A percentile compares a stretch with the other conserved stretches of the same genome.
Evolutionary conservation across 352 stramenopile genomes (phyloP).

Genomic region (Globisporangium takayamanum): DNA sequence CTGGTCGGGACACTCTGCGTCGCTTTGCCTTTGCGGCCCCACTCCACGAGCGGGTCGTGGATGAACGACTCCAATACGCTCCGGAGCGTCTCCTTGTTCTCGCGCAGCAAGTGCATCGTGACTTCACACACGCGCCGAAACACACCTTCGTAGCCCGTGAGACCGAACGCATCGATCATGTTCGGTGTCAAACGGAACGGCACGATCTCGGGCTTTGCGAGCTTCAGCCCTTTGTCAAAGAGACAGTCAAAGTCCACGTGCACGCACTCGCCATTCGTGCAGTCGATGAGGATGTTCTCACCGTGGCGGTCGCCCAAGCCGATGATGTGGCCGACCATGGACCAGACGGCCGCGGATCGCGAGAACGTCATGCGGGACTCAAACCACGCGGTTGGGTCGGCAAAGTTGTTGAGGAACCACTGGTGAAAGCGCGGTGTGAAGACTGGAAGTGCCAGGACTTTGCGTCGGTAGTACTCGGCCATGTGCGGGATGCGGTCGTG

Average conservation of each 20-base stretch:
- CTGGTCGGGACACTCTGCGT: conserved; percentile 22
- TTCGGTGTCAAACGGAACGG: conserved; percentile 99
- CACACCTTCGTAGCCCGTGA: conserved; percentile 94
- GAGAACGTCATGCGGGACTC: conserved; percentile 89
- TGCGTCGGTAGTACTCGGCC: conserved; percentile 55
- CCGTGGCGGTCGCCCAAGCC: conserved; percentile 94
- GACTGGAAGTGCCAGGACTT: conserved; percentile 52
- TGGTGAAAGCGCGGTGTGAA: conserved; percentile 96
- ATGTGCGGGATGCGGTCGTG: conserved; percentile 74
- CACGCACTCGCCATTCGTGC: conserved; percentile 94
- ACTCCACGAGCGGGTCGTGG: conserved; percentile 95
- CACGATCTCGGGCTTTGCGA: conserved; percentile 97
- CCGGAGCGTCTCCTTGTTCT: conserved; percentile 96
- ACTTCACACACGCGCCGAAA: conserved; percentile 92
- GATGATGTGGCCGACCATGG: conserved; percentile 95
- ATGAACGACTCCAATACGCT: conserved; percentile 99
- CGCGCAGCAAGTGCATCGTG: conserved; percentile 89
- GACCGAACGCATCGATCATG: conserved; percentile 99
- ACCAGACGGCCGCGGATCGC: conserved; percentile 93
- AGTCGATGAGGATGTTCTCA: conserved; percentile 99
- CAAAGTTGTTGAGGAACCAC: conserved; percentile 99
- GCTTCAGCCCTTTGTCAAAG: conserved; percentile 98
- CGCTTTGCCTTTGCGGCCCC: conserved; percentile 73
- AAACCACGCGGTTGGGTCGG: conserved; percentile 97
- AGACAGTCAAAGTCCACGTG: conserved; percentile 99